phyloP scores from a whole-genome alignment of 139 green algal genomes.

The Mesostigma viride region DNA sequence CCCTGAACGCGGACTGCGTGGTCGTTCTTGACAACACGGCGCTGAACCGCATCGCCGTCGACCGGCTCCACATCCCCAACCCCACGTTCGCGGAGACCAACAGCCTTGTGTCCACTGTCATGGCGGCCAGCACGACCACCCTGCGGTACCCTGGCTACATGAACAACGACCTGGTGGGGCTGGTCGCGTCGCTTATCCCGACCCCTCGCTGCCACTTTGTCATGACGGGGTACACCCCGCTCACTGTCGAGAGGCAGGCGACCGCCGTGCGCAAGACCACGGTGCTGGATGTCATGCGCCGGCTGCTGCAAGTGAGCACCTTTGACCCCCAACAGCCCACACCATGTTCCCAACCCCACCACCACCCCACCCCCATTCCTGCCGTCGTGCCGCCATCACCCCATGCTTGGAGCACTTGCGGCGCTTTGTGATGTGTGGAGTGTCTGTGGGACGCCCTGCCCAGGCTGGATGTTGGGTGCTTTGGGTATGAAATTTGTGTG shows the following conservation, averaged over 20 bases:
- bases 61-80: slow-evolving; percentile 49
- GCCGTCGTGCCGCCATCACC: too few species aligned
- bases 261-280: slow-evolving; percentile 73
- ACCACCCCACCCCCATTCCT: too few species aligned
- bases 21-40: slow-evolving; percentile 84
- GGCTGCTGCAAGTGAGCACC: slow-evolving; percentile 31
- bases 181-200: slow-evolving; percentile 88
- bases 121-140: slow-evolving; percentile 93
- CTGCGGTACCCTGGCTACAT: slow-evolving; percentile 95
- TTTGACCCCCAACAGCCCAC: too few species aligned
- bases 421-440: too few species aligned
- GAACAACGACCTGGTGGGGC: slow-evolving; percentile 96
- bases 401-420: too few species aligned
- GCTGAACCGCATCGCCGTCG: slow-evolving; percentile 70
- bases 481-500: too few species aligned
- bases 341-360: too few species aligned
- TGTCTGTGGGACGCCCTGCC: too few species aligned
- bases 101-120: slow-evolving; percentile 90
- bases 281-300: slow-evolving; percentile 94
- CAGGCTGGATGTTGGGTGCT: too few species aligned
- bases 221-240: slow-evolving; percentile 85
- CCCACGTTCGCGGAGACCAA: slow-evolving; percentile 83
- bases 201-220: slow-evolving; percentile 96
- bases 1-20: slow-evolving; percentile 76
- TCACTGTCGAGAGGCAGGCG: slow-evolving; percentile 32